Base-by-base conservation (phyloP, 495 filamentous ascomycete genomes). In the Penicillium antarcticum region DNA sequence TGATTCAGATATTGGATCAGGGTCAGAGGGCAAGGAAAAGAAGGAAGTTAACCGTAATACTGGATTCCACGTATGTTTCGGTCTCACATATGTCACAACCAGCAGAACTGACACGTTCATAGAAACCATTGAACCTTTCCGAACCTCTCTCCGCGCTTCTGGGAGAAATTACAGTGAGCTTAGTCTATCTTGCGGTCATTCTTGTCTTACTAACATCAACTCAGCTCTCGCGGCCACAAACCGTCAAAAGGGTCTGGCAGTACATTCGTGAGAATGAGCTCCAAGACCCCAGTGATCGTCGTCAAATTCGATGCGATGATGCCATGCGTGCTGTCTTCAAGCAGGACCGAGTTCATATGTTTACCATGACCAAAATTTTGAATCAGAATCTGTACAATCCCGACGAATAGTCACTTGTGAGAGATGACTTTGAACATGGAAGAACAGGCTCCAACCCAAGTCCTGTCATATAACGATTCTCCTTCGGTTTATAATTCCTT, bases 171-270 rank as follows among this genome's bases (percentile, higher is more conserved):
- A 79, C 82, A 71, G 85, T 86, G 65, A 60, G 77, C 57, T 31
- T 4, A 24, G 16, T 34, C 14, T 19, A 14, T 14, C 11, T 12
- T 40, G 33, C 14, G 21, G 34, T 41, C 11, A 34, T 31, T 5
- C 9, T 19, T 31, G 31, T 2, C 11, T 3, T 53, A 23, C 47
- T 67, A 42, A 70, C 23, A 13, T 14, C 2, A 14, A 1, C 1
- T 23, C 26, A 92, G 87, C 81, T 97, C 11, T 92, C 92, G 8
- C 87, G 94, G 9, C 95, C 94, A 0, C 89, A 97, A 66, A 91
- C 91, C 3, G 94, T 98, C 40, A 97, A 97, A 75, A 86, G 85
- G 58, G 84, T 98, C 39, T 98, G 94, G 94, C 83, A 85, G 35
- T 90, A 98, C 59, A 91, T 98, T 59, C 95, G 89, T 55, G 86